Base-by-base conservation (phyloP, 1,139 yeast species). In the Geotrichum bryndzae region DNA sequence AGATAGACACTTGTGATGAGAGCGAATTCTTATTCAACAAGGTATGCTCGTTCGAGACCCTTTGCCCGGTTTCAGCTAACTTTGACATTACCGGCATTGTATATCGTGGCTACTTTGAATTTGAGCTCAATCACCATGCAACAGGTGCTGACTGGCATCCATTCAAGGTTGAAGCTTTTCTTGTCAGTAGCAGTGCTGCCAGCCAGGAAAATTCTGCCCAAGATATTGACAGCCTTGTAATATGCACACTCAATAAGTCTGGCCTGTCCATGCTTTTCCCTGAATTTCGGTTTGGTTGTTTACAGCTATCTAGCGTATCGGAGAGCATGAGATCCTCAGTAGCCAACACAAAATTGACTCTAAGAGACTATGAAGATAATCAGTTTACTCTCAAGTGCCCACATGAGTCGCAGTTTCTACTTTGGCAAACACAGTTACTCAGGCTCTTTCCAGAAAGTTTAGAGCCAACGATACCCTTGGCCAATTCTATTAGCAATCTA, bases 211-310 rank as follows among this genome's bases (percentile, higher is more conserved):
- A 38, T 10, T 2, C 2, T 13, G 68, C 38, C 66, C 46, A 11
- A 3, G 10, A 11, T 2, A 68, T 4, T 69, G 74, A 48, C 25
- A 54, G 60, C 31, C 63, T 77, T 23, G 79, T 76, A 1, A 64
- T 77, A 25, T 76, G 78, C 63, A 69, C 72, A 33, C 66, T 75
- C 23, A 74, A 73, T 57, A 67, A 72, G 51, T 67, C 76, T 4
- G 77, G 77, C 5, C 67, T 76, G 54, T 70, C 73, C 1, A 66
- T 77, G 51, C 60, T 77, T 53, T 77, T 77, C 64, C 74, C 75
- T n/a, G 68, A 74, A 3, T 68, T 77, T 51, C 70, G 74, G 38
- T 61, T 64, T 3, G 72, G 72, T 25, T 77, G 76, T 53, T 65
- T 77, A n/a, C 41, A n/a, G 59, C 70, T 58, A 61, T 64, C 33